A percentile compares a stretch with the other conserved stretches of the same genome.
Conservation (phyloP, 441 rosid genomes). For the Jatropha podagrica region DNA sequence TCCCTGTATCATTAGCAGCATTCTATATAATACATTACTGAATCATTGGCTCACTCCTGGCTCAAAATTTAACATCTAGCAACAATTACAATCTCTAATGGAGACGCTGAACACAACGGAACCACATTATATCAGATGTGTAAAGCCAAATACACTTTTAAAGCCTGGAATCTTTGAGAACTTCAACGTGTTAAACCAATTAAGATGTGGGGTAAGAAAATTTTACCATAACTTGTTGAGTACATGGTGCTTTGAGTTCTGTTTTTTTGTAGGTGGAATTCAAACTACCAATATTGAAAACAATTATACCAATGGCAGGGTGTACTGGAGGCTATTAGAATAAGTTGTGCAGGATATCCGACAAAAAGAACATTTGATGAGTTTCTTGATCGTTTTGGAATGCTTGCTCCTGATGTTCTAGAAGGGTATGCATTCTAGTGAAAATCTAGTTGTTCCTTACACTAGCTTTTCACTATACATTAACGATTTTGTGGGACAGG, state of each 20-base stretch:
- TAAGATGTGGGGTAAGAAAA: conserved; percentile 64
- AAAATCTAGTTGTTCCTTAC: not conserved
- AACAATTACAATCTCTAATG: conserved; percentile 74
- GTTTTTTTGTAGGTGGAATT: conserved; percentile 4
- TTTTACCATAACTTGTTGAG: conserved; percentile 11
- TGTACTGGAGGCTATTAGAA: conserved; percentile 95
- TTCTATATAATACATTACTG: conserved; percentile 17
- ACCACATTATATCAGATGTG: conserved; percentile 93
- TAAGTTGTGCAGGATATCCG: conserved; percentile 96
- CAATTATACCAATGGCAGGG: conserved; percentile 46
- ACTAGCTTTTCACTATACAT: not conserved
- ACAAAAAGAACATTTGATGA: conserved; percentile 88
- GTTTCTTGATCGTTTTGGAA: conserved; percentile 81
- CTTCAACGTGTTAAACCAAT: conserved; percentile 55
- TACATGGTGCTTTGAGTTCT: conserved; percentile 3
- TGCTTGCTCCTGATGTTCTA: conserved; percentile 82
- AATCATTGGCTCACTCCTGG: conserved; percentile 25
- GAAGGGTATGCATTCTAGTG: conserved; percentile 36
- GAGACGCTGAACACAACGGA: conserved; percentile 70
- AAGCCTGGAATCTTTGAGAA: conserved; percentile 69
- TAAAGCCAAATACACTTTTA: conserved; percentile 64
- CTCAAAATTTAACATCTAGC: conserved; percentile 42
- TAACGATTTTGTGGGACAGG: not conserved
- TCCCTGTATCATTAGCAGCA: conserved; percentile 24
- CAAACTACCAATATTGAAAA: conserved; percentile 3